phyloP scores from a whole-genome alignment of 1,139 yeast species.

The Geotrichum histeridarum region DNA sequence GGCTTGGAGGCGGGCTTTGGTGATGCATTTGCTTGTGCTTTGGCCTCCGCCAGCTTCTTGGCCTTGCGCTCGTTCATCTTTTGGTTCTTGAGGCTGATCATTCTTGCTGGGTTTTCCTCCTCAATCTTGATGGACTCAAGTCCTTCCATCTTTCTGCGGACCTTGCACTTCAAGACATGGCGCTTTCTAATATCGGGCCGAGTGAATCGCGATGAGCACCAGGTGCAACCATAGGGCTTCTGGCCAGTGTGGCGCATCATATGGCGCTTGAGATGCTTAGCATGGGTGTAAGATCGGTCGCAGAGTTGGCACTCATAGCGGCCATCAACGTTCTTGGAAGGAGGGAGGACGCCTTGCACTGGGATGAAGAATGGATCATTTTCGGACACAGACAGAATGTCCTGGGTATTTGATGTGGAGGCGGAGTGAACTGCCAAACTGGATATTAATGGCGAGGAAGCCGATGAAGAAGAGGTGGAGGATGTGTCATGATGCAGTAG shows the following conservation, averaged over 20 bases:
- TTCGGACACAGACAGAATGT: not conserved
- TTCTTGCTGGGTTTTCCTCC: constrained; percentile 19
- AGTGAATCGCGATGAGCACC: constrained; percentile 28
- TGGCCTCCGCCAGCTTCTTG: constrained; percentile 5
- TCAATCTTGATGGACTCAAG: constrained; percentile 16
- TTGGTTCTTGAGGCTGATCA: constrained; percentile 12
- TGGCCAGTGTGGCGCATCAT: constrained; percentile 34
- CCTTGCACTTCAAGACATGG: constrained; percentile 27
- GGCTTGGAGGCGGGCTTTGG: not conserved
- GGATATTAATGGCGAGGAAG: not conserved
- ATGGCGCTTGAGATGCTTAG: constrained; percentile 35
- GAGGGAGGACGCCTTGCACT: constrained; percentile 14
- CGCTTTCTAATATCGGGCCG: constrained; percentile 33
- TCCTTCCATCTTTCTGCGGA: constrained; percentile 12
- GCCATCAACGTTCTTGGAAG: constrained; percentile 27
- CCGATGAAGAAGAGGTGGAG: not conserved
- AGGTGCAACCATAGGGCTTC: constrained; percentile 30
- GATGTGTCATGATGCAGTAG: not conserved
- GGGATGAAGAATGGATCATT: constrained; percentile 16
- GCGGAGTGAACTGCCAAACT: not conserved
- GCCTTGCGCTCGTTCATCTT: constrained; percentile 12
- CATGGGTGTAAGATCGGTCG: constrained; percentile 31
- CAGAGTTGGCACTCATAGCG: constrained; percentile 32
- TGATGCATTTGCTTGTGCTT: not conserved
- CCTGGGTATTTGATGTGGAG: not conserved